Evolutionary conservation across 1,139 yeast species (phyloP).

Genomic region (Candida sp.): DNA sequence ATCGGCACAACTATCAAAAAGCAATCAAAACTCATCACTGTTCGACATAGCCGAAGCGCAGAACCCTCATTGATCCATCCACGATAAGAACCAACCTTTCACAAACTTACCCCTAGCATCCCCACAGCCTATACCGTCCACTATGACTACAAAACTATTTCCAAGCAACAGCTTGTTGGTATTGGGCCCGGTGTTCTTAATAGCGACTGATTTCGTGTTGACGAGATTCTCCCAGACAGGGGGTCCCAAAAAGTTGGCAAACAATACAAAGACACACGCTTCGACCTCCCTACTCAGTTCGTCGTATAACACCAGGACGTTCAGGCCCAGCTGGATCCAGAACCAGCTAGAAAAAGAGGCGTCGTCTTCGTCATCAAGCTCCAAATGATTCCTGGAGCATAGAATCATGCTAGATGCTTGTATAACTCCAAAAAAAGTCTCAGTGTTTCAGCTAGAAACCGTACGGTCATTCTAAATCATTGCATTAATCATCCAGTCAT

Average conservation of each 20-base stretch:
- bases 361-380: not conserved
- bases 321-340: slow-evolving; percentile 8
- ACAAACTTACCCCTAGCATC: not conserved
- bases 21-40: not conserved
- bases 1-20: too few relatives aligned
- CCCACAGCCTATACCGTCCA: not conserved
- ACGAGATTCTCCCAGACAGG: slow-evolving; percentile 20
- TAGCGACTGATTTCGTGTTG: slow-evolving; percentile 26
- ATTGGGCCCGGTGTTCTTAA: slow-evolving; percentile 26
- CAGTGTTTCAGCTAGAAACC: too few relatives aligned
- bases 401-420: not conserved
- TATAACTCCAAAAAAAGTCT: too few relatives aligned
- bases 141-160: slow-evolving; percentile 18
- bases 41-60: too few relatives aligned
- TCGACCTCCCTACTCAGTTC: slow-evolving; percentile 8
- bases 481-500: not conserved
- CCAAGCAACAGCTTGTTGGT: slow-evolving; percentile 22
- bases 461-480: not conserved
- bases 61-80: too few relatives aligned
- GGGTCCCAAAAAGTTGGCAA: slow-evolving; percentile 15
- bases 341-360: slow-evolving; percentile 2
- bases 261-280: slow-evolving; percentile 5
- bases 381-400: not conserved
- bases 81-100: not conserved
- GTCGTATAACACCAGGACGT: slow-evolving; percentile 4